A percentile compares a stretch with the other conserved stretches of the same genome.
Evolutionary conservation across 768 basidiomycete species (phyloP).

Genomic region (Rhodosporidiobolus sp.): DNA sequence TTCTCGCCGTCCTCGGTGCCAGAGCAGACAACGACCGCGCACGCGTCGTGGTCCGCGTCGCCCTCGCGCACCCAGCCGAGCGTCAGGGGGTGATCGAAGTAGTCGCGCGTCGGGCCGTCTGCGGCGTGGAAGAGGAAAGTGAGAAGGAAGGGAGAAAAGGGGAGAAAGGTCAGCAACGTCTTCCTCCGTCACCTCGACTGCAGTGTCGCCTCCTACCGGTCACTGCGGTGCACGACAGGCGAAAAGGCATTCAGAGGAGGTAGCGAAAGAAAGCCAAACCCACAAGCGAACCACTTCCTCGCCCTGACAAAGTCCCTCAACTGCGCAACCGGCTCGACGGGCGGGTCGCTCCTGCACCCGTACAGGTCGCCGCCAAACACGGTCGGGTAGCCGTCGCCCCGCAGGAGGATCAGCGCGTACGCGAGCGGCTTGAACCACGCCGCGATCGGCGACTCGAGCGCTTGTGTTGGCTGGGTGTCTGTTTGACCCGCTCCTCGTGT

Average conservation of each 20-base stretch:
- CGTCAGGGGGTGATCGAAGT: constrained; percentile 51
- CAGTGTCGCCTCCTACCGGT: too few relatives aligned
- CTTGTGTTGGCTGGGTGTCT: constrained; percentile 51
- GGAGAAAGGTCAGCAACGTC: neutral
- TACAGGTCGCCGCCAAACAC: constrained; percentile 51
- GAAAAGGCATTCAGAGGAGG: too few relatives aligned
- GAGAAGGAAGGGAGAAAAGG: neutral
- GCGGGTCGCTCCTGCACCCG: constrained; percentile 48
- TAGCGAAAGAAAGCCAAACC: neutral
- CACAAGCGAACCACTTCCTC: constrained; percentile 34
- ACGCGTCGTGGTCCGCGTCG: constrained; percentile 49
- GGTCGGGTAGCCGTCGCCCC: constrained; percentile 45
- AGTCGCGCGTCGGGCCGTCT: constrained; percentile 50
- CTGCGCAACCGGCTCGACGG: constrained; percentile 47
- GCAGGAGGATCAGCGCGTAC: constrained; percentile 52
- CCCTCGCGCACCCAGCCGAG: constrained; percentile 53
- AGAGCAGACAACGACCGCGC: constrained; percentile 47
- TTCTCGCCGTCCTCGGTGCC: constrained; percentile 47
- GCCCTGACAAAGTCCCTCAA: constrained; percentile 50
- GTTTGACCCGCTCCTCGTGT: constrained; percentile 38
- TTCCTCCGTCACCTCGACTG: too few relatives aligned
- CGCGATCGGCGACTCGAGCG: constrained; percentile 51
- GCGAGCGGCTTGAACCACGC: constrained; percentile 52
- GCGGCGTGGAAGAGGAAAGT: too few relatives aligned
- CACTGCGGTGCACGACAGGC: too few relatives aligned